Percentiles rank a stretch among this genome's conserved stretches.
These are phyloP conservation scores for Massarina eburnea DNA, from an alignment of 2,329 filamentous ascomycete species.

Conservation along the genomic window DNA sequence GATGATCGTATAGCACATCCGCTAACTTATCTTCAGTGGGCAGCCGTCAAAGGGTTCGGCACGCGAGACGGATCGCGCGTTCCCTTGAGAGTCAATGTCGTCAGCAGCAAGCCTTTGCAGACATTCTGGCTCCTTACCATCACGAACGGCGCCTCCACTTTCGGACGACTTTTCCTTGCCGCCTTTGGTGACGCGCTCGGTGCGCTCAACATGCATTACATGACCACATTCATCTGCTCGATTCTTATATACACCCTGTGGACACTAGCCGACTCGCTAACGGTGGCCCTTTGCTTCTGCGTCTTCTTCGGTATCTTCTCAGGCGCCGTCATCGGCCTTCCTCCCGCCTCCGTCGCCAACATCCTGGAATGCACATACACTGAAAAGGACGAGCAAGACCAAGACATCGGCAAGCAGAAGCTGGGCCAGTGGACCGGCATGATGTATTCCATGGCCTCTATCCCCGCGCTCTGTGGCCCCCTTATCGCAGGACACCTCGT, in stretches of 20 bases:
- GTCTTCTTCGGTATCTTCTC: constrained; percentile 52
- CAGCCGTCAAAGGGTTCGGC: constrained; percentile 46
- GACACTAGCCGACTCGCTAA: constrained; percentile 43
- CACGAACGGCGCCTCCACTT: constrained; percentile 53
- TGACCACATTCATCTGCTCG: constrained; percentile 45
- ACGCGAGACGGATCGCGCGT: constrained; percentile 30
- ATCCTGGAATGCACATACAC: constrained; percentile 45
- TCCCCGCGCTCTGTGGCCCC: constrained; percentile 51
- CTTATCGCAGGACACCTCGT: constrained; percentile 52
- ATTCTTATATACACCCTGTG: constrained; percentile 49
- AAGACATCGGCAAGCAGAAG: constrained; percentile 35
- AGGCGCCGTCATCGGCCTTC: constrained; percentile 54
- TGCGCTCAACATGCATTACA: constrained; percentile 50
- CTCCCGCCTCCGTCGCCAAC: constrained; percentile 52
- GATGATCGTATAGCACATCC: not conserved
- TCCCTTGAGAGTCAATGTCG: constrained; percentile 4
- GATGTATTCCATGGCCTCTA: constrained; percentile 53
- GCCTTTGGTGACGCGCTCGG: constrained; percentile 49
- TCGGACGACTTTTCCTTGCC: constrained; percentile 50
- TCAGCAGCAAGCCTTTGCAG: constrained; percentile 40
- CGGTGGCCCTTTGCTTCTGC: constrained; percentile 50
- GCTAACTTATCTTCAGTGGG: constrained; percentile 41
- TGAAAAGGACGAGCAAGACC: constrained; percentile 20
- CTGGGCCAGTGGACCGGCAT: constrained; percentile 57
- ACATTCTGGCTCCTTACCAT: constrained; percentile 54